Evolutionary conservation across 179 eudicot genomes (phyloP).

Genomic region (Silene coronaria): DNA sequence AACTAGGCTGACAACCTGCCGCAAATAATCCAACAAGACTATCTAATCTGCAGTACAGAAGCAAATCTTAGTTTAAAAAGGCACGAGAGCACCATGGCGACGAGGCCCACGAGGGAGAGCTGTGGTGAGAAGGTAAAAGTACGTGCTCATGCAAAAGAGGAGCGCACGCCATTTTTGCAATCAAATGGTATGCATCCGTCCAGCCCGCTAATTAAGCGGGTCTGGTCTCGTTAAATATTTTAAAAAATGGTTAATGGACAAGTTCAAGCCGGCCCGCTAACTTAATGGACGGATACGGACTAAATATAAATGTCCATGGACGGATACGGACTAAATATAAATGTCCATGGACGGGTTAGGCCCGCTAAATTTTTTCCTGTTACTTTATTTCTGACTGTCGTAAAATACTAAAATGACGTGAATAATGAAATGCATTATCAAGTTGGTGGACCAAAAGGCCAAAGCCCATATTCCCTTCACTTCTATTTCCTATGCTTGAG

Average conservation of each 20-base stretch:
- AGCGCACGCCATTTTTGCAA: background rate
- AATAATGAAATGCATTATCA: no score
- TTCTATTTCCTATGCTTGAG: no score
- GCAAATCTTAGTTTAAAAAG: slow-evolving; percentile 1
- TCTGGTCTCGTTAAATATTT: no score
- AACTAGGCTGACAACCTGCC: slow-evolving; percentile 95
- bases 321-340: background rate
- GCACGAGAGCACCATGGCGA: background rate
- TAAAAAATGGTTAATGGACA: no score
- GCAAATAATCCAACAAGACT: slow-evolving; percentile 97
- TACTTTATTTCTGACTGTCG: no score
- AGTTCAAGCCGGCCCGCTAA: background rate
- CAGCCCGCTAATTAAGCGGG: no score
- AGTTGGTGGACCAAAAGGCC: no score
- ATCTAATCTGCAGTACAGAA: slow-evolving; percentile 62
- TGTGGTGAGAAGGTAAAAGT: background rate
- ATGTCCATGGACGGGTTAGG: background rate
- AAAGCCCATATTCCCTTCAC: no score
- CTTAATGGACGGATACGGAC: background rate
- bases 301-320: background rate
- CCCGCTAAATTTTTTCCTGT: no score
- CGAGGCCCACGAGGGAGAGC: no score
- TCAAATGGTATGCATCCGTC: background rate
- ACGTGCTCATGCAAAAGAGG: background rate
- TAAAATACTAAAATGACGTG: no score